A percentile compares a stretch with the other conserved stretches of the same genome.
phyloP scores from a whole-genome alignment of 1,284 basidiomycete genomes.

The Ustilago curta region DNA sequence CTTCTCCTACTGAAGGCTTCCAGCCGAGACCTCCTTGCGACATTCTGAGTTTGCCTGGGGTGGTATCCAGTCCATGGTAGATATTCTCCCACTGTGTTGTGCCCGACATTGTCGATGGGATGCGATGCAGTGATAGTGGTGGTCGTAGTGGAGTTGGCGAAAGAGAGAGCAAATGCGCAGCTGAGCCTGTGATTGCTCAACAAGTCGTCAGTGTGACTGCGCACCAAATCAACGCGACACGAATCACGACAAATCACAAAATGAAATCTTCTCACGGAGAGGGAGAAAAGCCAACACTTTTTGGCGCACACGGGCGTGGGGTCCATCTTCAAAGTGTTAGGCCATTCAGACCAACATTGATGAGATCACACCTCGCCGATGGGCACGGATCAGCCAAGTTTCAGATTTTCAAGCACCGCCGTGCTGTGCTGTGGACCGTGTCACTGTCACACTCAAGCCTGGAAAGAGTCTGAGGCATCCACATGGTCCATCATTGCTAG shows the following conservation, averaged over 20 bases:
- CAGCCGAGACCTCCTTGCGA: slow-evolving; percentile 65
- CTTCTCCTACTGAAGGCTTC: slow-evolving; percentile 56
- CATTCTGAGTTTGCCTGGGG: slow-evolving; percentile 77
- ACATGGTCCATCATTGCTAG: too few relatives aligned
- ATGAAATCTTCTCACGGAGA: not conserved
- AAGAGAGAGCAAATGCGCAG: not conserved
- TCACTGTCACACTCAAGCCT: not conserved
- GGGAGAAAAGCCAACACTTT: slow-evolving; percentile 13
- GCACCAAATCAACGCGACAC: slow-evolving; percentile 41
- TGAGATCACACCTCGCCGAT: slow-evolving; percentile 6
- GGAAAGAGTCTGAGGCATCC: slow-evolving; percentile 2
- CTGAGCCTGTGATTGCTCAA: not conserved
- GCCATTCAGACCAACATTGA: too few relatives aligned
- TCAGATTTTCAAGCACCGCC: not conserved
- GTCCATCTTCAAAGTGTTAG: slow-evolving; percentile 8
- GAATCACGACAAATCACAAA: too few relatives aligned
- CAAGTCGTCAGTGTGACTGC: not conserved
- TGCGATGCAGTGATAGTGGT: not conserved
- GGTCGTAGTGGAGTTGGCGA: not conserved
- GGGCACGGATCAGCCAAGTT: slow-evolving; percentile 33
- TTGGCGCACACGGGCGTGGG: not conserved
- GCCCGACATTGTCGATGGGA: slow-evolving; percentile 26
- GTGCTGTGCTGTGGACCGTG: slow-evolving; percentile 3
- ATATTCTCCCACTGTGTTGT: slow-evolving; percentile 82
- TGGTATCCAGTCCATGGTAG: slow-evolving; percentile 79